Conservation (phyloP, 176 grass and related monocot genomes). For the Avena atlantica region DNA sequence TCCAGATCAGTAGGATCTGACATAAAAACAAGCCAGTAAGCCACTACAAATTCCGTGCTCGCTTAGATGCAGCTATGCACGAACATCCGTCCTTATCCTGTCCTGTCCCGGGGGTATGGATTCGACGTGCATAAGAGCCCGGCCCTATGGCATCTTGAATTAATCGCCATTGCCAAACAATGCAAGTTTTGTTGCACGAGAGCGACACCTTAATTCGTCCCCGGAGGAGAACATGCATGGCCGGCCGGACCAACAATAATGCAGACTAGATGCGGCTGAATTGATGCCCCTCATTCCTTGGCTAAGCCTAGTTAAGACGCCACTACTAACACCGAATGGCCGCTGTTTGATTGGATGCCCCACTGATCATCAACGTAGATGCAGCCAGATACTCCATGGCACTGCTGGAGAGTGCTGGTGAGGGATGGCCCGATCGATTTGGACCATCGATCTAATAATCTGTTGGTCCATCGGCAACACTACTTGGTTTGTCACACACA, state of each 20-base stretch:
- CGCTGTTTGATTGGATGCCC: constrained; percentile 3
- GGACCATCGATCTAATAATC: constrained; percentile 35
- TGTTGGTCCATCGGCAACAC: constrained; percentile 14
- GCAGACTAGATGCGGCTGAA: background rate
- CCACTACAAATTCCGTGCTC: background rate
- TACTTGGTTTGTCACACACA: constrained; percentile 3
- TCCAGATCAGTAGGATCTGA: constrained; percentile 25
- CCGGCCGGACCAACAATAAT: constrained; percentile 45
- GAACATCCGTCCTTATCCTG: background rate
- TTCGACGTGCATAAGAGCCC: background rate
- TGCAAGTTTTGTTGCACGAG: background rate
- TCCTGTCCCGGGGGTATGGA: background rate
- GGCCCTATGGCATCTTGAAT: background rate
- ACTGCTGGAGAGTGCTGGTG: too few relatives aligned
- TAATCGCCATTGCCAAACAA: background rate
- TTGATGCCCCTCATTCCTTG: constrained; percentile 14
- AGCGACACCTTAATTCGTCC: constrained; percentile 8
- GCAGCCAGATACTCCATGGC: too few relatives aligned
- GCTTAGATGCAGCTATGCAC: background rate
- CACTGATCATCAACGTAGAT: too few relatives aligned
- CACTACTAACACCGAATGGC: background rate
- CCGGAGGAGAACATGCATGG: constrained; percentile 53
- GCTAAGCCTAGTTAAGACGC: background rate
- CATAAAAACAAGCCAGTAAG: background rate
- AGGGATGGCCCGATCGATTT: background rate